Conservation (phyloP, 208 protist genomes). For the Trypanosoma melophagium region DNA sequence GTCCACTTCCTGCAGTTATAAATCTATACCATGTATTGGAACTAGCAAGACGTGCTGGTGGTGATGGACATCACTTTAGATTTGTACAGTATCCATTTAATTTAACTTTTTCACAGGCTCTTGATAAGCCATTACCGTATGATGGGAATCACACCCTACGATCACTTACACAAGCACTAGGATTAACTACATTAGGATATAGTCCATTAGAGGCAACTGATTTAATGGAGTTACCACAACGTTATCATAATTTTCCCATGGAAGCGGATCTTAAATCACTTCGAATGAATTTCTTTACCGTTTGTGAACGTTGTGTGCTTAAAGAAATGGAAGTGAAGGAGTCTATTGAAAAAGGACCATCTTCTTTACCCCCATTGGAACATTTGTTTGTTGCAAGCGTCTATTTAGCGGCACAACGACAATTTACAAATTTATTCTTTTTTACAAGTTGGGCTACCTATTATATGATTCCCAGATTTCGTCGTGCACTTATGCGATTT, state of each 20-base stretch:
- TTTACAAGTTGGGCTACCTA: slow-evolving; percentile 70
- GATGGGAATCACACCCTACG: slow-evolving; percentile 79
- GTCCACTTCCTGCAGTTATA: slow-evolving; percentile 45
- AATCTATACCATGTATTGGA: slow-evolving; percentile 77
- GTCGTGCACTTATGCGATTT: slow-evolving; percentile 68
- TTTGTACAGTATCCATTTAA: slow-evolving; percentile 90
- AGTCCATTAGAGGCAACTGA: slow-evolving; percentile 85
- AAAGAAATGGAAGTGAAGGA: slow-evolving; percentile 91
- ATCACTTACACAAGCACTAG: slow-evolving; percentile 60
- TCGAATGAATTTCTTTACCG: slow-evolving; percentile 88
- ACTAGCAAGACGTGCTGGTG: slow-evolving; percentile 64
- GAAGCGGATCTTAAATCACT: slow-evolving; percentile 74
- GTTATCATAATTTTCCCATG: slow-evolving; percentile 89
- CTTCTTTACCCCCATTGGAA: slow-evolving; percentile 72
- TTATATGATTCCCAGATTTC: slow-evolving; percentile 77
- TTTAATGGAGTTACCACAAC: slow-evolving; percentile 81
- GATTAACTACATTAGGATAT: slow-evolving; percentile 73
- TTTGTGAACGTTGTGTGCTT: slow-evolving; percentile 74
- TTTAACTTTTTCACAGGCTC: slow-evolving; percentile 75
- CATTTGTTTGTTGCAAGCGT: slow-evolving; percentile 84
- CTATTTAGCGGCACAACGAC: slow-evolving; percentile 70
- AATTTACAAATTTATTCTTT: slow-evolving; percentile 87
- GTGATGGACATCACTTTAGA: slow-evolving; percentile 69
- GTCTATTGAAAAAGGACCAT: slow-evolving; percentile 74
- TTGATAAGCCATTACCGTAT: slow-evolving; percentile 75